Evolutionary conservation across 768 basidiomycete genomes (phyloP), one percentile per base, ranked within the genome.

Genomic region (Royoungia palumana): DNA sequence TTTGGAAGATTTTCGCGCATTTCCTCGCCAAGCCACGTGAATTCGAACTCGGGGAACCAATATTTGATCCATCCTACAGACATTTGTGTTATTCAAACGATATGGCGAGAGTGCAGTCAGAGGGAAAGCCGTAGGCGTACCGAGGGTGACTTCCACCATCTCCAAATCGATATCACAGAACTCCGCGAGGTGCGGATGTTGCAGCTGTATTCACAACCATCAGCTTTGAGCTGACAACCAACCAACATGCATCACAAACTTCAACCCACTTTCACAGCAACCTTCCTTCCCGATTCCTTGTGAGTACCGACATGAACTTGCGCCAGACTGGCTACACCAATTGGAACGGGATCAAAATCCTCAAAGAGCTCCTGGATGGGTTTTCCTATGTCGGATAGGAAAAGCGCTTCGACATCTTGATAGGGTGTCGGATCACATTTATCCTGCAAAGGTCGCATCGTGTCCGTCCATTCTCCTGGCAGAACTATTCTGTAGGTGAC

Each of bases 11-110:
- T 94, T 55, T 84, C 80, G 27, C 86, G 82, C 94, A 99, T 98
- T 72, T 98, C 96, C 57, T 93, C 89, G 50, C 87, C 72, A 11
- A 95, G 76, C 94, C 94, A 96, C 0, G 84, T 85, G 62, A 95
- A 89, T 65, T 97, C 94, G 58, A 98, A 99, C 46, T 94, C 85
- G 2, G 96, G 96, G 67, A 98, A 98, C 78, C 91, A 83, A 51
- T 80, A 80, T 61, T 94, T 94, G 55, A 99, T 84, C 80, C 90
- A 86, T 16, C 85, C 85, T 84, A 43, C 12, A 39, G 34, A 34
- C 37, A 3, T 16, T 56, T 21, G 45, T 24, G 6, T 41, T 1
- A 13, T 30, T 48, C 21, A 40, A 22, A 9, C n/a, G 44, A 8
- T 46, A 8, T 35, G 16, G 12, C 12, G 19, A 19, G 22, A 14